Evolutionary conservation across 1,284 basidiomycete genomes (phyloP), one percentile per base, ranked within the genome.

Genomic region (Trametes versicolor): DNA sequence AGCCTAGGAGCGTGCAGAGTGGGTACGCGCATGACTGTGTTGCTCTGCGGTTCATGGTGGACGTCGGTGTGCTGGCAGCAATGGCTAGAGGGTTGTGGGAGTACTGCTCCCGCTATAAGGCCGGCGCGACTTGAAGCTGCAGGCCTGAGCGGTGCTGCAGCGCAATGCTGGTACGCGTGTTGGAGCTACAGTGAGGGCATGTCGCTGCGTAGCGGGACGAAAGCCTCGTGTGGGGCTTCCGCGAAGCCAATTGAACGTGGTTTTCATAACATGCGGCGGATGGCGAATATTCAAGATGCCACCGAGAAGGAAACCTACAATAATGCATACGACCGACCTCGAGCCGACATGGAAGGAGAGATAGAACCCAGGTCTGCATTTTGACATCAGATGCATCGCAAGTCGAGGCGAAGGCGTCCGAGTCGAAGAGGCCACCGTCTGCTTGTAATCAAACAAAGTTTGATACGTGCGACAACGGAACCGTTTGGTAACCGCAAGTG

Each of bases 21-120:
- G 58, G 49, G 49, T 27, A 52, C 25, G 58, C 50, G 23, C 58
- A 60, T 7, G 36, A 21, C 17, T 48, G 37, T 17, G 6, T 8
- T 43, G 15, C 15, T 25, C 10, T 48, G 9, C 8, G 21, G 15
- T 48, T 19, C 45, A 48, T 48, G 21, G 45, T 19, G 21, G 23
- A 23, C 2, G 45, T 4, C 2, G 45, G 7, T 5, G 10, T 15
- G 45, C 15, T 25, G 45, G 15, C 17, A 48, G 45, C 23, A 19
- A 13, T 10, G 23, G 23, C 15, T 10, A 21, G 23, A 25, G 21
- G 25, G 1, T 8, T 25, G 12, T 8, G 21, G 8, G 25, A 21
- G 45, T 21, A 7, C 23, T 10, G 21, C 23, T 19, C 10, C 7
- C 10, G 23, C 45, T 48, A 48, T 48, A 48, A 25, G 45, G 7